phyloP scores from a whole-genome alignment of 805 yeast species.

The Saccharomycopsis malanga region DNA sequence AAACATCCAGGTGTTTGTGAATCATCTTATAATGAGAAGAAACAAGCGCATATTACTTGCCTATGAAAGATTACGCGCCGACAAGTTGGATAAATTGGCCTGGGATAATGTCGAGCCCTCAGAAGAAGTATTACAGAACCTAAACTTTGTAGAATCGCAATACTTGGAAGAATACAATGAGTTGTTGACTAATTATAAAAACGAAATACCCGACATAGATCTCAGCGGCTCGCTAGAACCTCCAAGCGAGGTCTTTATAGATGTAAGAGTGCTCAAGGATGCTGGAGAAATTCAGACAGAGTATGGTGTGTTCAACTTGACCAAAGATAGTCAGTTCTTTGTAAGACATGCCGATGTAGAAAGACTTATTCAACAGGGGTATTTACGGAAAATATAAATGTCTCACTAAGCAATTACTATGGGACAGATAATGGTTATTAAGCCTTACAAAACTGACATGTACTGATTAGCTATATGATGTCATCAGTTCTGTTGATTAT shows the following conservation, averaged over 20 bases:
- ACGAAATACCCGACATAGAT: conserved; percentile 75
- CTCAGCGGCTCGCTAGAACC: conserved; percentile 85
- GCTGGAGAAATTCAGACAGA: conserved; percentile 98
- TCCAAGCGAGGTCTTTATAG: conserved; percentile 86
- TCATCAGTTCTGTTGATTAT: too few relatives aligned
- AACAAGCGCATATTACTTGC: conserved; percentile 88
- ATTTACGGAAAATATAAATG: conserved; percentile 79
- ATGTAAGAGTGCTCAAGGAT: conserved; percentile 85
- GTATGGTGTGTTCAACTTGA: conserved; percentile 88
- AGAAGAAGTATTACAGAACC: conserved; percentile 36
- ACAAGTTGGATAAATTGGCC: conserved; percentile 53
- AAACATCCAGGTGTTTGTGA: conserved; percentile 41
- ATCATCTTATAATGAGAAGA: conserved; percentile 71
- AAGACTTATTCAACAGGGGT: conserved; percentile 88
- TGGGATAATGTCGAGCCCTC: conserved; percentile 62
- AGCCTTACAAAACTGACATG: too few relatives aligned
- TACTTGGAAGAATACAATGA: conserved; percentile 68
- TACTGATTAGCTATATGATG: too few relatives aligned
- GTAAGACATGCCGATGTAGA: conserved; percentile 94
- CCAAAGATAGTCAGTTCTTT: conserved; percentile 90
- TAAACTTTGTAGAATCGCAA: conserved; percentile 75
- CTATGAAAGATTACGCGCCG: conserved; percentile 67
- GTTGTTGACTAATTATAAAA: conserved; percentile 66
- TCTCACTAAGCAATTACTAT: too few relatives aligned
- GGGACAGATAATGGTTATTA: too few relatives aligned